Base-by-base conservation (phyloP, 106 monocot species). In the Apostasia ramifera region DNA sequence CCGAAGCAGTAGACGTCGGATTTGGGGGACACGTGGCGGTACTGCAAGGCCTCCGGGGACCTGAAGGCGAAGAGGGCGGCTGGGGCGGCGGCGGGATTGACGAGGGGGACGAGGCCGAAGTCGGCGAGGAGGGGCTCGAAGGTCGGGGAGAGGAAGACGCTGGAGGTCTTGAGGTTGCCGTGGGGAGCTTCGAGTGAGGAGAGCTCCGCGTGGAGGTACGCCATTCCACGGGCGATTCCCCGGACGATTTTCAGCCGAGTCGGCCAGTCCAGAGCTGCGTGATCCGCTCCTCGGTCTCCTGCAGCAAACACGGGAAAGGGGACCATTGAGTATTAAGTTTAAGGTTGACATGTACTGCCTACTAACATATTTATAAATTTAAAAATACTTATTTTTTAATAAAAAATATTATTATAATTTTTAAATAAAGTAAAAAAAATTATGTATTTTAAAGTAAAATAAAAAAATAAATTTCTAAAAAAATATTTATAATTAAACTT, bases 1-100 rank as follows among this genome's bases (percentile, higher is more conserved):
- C 84, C 88, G 70, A 88, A 84, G 79, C 81, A 84, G 79, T 71
- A 88, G 73, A 88, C 79, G 74, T 88, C 88, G 46, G 84, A 84
- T 49, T 88, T 88, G 55, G 79, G 74, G 4, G 79, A 82, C 37
- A 84, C 67, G 62, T 66, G 73, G 73, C 68, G 66, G 61, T 74
- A 40, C n/a, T 70, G 53, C 43, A 62, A 15, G 65, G 65, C 59
- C 55, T 88, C 88, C 3, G 88, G 88, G 8, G 88, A 77, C 42
- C 70, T 69, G 79, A 74, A 84, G 49, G 88, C 84, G 69, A 81
- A 73, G 62, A 88, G 68, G 61, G 52, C 54, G 12, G 58, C 8
- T 26, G 76, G 1, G 26, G 76, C 79, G 2, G 61, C 58, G 42
- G 71, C 52, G 11, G 81, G 88, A 67, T 79, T 69, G 70, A 84